A percentile compares a stretch with the other conserved stretches of the same genome.
These are phyloP conservation scores for Rhizodiscina lignyota DNA, from an alignment of 495 filamentous ascomycete genomes.

Conservation along the genomic window DNA sequence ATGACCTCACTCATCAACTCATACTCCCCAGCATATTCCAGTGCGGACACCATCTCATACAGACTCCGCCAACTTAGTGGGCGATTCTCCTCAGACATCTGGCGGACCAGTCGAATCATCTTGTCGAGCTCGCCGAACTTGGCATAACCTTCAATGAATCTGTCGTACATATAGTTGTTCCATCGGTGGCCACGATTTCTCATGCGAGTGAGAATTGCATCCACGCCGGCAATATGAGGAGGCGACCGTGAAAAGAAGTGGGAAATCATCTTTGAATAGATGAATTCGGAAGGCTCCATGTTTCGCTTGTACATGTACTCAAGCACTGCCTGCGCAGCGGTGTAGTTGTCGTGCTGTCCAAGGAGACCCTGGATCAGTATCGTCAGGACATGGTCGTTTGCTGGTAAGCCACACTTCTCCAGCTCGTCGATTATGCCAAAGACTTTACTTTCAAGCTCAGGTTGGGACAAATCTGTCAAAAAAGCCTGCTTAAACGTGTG, in stretches of 20 bases:
- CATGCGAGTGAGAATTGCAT: slow-evolving; percentile 32
- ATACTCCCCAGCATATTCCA: not conserved
- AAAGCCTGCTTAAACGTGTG: slow-evolving; percentile 24
- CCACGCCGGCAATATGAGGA: slow-evolving; percentile 40
- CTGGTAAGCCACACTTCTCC: slow-evolving; percentile 31
- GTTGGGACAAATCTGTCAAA: slow-evolving; percentile 9
- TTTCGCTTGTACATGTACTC: slow-evolving; percentile 35
- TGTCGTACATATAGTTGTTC: slow-evolving; percentile 50
- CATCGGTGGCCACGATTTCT: slow-evolving; percentile 18
- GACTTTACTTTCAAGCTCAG: slow-evolving; percentile 23
- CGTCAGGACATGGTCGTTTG: slow-evolving; percentile 41
- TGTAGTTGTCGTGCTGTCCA: slow-evolving; percentile 21
- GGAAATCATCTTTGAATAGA: slow-evolving; percentile 57
- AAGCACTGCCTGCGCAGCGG: slow-evolving; percentile 40
- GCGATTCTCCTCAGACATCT: slow-evolving; percentile 10
- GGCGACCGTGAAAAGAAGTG: slow-evolving; percentile 41
- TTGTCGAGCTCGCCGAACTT: slow-evolving; percentile 26
- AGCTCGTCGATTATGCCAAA: slow-evolving; percentile 32
- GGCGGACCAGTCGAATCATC: slow-evolving; percentile 33
- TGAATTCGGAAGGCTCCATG: slow-evolving; percentile 35
- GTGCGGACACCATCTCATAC: not conserved
- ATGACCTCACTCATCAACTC: not conserved
- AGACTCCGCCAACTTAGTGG: not conserved
- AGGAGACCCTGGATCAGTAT: slow-evolving; percentile 48
- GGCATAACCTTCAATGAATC: slow-evolving; percentile 47